Percentiles rank a stretch among this genome's conserved stretches.
phyloP scores from a whole-genome alignment of 345 rosid genomes.

The Pugionium cornutum region DNA sequence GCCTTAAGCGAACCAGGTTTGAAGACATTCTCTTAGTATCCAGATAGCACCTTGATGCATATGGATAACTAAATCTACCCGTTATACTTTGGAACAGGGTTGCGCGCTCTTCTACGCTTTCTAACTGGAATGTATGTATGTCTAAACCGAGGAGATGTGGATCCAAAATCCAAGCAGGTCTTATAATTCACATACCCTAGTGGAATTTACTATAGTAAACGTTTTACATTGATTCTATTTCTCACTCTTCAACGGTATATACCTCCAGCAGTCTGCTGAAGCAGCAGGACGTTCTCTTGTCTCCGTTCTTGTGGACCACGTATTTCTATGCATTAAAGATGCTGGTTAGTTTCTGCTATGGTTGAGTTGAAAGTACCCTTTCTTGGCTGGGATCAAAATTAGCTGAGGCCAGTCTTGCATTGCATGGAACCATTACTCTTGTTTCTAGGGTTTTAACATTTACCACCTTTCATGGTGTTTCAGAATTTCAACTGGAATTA shows the following conservation, averaged over 20 bases:
- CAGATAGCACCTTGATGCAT: conserved; percentile 25
- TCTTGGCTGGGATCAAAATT: conserved; percentile 12
- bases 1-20: conserved; percentile 98
- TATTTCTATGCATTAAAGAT: conserved; percentile 94
- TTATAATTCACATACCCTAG: conserved; percentile 11
- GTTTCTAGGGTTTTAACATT: conserved; percentile 20
- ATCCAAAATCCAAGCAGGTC: conserved; percentile 86
- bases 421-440: conserved; percentile 19
- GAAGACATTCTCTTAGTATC: conserved; percentile 12
- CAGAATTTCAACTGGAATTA: conserved; percentile 96
- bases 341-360: conserved; percentile 59
- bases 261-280: conserved; percentile 69
- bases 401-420: conserved; percentile 12
- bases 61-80: conserved; percentile 23
- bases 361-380: neutral
- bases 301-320: conserved; percentile 91
- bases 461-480: conserved; percentile 37
- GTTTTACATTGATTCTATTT: conserved; percentile 1
- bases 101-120: conserved; percentile 97
- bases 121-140: conserved; percentile 89
- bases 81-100: conserved; percentile 55
- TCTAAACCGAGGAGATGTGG: conserved; percentile 93
- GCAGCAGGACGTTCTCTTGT: conserved; percentile 92
- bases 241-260: conserved; percentile 38
- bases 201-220: conserved; percentile 5